Base-by-base conservation (phyloP, 345 rosid genomes). In the Psidium guajava region DNA sequence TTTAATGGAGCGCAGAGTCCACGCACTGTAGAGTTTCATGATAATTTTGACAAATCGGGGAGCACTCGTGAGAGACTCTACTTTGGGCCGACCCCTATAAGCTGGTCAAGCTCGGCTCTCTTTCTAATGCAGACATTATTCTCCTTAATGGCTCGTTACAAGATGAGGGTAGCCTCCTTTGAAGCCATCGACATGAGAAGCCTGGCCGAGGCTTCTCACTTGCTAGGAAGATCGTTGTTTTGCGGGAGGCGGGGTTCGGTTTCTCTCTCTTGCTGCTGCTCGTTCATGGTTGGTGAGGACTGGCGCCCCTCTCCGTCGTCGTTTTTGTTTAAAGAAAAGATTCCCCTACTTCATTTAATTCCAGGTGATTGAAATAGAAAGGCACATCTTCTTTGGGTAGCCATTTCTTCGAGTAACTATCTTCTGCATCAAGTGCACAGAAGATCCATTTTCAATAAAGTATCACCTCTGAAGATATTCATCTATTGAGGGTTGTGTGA, bases 141-240 rank as follows among this genome's bases (percentile, higher is more conserved):
- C n/a, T n/a, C n/a, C n/a, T n/a, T n/a, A n/a, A n/a, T n/a, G n/a
- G n/a, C n/a, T n/a, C n/a, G n/a, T n/a, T n/a, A n/a, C n/a, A n/a
- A n/a, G n/a, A n/a, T n/a, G n/a, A n/a, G n/a, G n/a, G n/a, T n/a
- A n/a, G n/a, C n/a, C n/a, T n/a, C n/a, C n/a, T n/a, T n/a, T n/a
- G n/a, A n/a, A n/a, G n/a, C n/a, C n/a, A n/a, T n/a, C n/a, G n/a
- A n/a, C n/a, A n/a, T n/a, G n/a, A n/a, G n/a, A n/a, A n/a, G n/a
- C n/a, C n/a, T n/a, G n/a, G n/a, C n/a, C n/a, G n/a, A n/a, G n/a
- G n/a, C n/a, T n/a, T n/a, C n/a, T n/a, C n/a, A n/a, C n/a, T n/a
- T n/a, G n/a, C n/a, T n/a, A n/a, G n/a, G n/a, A n/a, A n/a, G n/a
- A 81, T 57, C 86, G 88, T 86, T 86, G 88, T 86, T 86, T 86